These are phyloP conservation scores for Rhizophora apiculata DNA, from an alignment of 345 rosid genomes.

Conservation along the genomic window DNA sequence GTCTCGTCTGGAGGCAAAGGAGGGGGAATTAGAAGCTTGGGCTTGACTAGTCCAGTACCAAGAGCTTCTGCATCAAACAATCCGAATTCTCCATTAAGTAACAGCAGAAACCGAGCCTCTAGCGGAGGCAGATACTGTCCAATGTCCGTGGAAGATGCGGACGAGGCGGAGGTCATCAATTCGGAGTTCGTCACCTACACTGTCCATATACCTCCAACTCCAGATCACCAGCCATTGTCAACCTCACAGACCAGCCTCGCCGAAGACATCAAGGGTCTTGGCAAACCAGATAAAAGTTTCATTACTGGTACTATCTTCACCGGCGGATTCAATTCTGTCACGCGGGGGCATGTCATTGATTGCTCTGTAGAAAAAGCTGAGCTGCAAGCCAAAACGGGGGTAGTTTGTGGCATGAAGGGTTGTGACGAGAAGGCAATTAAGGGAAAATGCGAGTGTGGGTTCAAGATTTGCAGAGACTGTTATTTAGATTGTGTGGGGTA, in stretches of 20 bases:
- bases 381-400: constrained; percentile 26
- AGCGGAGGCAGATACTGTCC: constrained; percentile 60
- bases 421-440: constrained; percentile 60
- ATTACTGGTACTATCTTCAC: constrained; percentile 67
- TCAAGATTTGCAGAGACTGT: constrained; percentile 63
- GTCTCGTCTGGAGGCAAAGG: constrained; percentile 65
- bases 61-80: constrained; percentile 57
- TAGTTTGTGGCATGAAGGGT: constrained; percentile 61
- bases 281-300: constrained; percentile 34
- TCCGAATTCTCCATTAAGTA: constrained; percentile 55
- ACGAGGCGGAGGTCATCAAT: constrained; percentile 43
- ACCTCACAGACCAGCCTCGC: constrained; percentile 46
- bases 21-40: constrained; percentile 61
- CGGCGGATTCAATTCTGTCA: constrained; percentile 65
- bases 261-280: constrained; percentile 32
- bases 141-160: constrained; percentile 42
- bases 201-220: constrained; percentile 76
- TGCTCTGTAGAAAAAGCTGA: constrained; percentile 42
- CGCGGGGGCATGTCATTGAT: constrained; percentile 65
- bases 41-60: constrained; percentile 62
- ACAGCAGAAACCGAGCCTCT: constrained; percentile 42
- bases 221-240: constrained; percentile 61
- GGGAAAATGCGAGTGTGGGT: constrained; percentile 65
- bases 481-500: constrained; percentile 49
- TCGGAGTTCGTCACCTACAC: constrained; percentile 62